Evolutionary conservation across 371 early-diverging fungal genomes (phyloP), one percentile per base, ranked within the genome.

Genomic region (Syncephalastrum contaminatum): DNA sequence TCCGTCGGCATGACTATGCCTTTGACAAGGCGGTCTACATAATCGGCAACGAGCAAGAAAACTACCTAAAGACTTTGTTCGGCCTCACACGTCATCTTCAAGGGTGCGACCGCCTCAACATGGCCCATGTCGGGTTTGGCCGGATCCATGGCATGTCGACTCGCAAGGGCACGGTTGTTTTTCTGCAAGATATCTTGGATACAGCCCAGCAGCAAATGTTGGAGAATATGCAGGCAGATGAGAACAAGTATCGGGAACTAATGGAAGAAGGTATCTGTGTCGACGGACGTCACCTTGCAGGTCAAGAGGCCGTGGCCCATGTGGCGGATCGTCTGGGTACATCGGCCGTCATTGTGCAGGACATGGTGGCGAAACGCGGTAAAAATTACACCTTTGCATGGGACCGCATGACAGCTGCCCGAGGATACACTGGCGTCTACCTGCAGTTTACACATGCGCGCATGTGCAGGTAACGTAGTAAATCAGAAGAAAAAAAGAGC

Each of bases 391-490:
- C 86, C 22, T 98, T 99, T 76, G 85, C 91, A 59, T 95, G 95
- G 93, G 85, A 89, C 60, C 85, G 95, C 43, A 96, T 98, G 89
- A 86, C 94, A 22, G 88, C 90, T 61, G 88, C 94, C 48, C 91
- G 90, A 49, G 99, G 98, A 30, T 94, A 95, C 71, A 99, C 99
- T 1, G 99, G 99, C 2, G 94, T 98, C 10, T 99, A 96, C 74
- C 72, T 99, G 8, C 99, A 99, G 78, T 99, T 90, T 70, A 91
- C 97, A 12, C 91, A 97, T 74, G 91, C 97, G 8, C 88, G 95
- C 39, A 80, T 92, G 4, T 92, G 93, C 69, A 80, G 84, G 77
- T 80, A 68, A 62, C 24, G n/a, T 47, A 44, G 14, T n/a, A 44
- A n/a, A 15, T 40, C 30, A 20, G 30, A 39, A 24, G 20, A 43